These are phyloP conservation scores for Hansenula sp. DNA, from an alignment of 1,139 yeast genomes.

Conservation along the genomic window DNA sequence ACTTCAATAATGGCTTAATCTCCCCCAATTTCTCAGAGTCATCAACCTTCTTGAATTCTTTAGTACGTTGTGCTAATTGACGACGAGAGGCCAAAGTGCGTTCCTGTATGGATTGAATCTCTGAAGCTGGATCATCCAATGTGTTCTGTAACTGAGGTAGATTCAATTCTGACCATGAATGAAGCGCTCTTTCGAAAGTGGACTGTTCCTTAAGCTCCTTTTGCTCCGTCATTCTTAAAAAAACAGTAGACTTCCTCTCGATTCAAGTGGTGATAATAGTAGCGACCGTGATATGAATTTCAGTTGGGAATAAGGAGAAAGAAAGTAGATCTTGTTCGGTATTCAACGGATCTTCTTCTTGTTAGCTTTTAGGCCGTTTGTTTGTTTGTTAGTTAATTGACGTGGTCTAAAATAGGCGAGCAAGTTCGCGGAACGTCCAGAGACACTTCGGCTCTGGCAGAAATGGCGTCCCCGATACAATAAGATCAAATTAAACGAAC, in stretches of 20 bases:
- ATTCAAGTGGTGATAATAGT: too few relatives aligned
- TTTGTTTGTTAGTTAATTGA: too few relatives aligned
- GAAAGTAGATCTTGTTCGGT: too few relatives aligned
- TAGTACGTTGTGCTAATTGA: slow-evolving; percentile 75
- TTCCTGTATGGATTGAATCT: slow-evolving; percentile 68
- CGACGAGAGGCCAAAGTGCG: slow-evolving; percentile 66
- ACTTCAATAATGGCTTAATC: slow-evolving; percentile 66
- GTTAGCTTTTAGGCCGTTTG: too few relatives aligned
- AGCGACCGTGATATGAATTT: too few relatives aligned
- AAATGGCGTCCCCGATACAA: neutral
- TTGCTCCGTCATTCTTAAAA: neutral
- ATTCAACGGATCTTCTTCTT: too few relatives aligned
- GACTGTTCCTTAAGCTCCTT: neutral
- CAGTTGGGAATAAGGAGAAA: too few relatives aligned
- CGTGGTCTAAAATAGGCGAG: too few relatives aligned
- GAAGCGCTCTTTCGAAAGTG: slow-evolving; percentile 58
- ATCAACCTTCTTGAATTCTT: slow-evolving; percentile 69
- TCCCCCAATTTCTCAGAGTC: slow-evolving; percentile 64
- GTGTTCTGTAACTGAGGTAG: slow-evolving; percentile 63
- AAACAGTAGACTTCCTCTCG: too few relatives aligned
- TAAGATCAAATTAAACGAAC: too few relatives aligned
- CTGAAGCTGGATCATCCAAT: slow-evolving; percentile 72
- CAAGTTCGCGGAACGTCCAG: too few relatives aligned
- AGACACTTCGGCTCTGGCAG: too few relatives aligned
- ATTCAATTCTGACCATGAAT: slow-evolving; percentile 74